These are phyloP conservation scores for Neurospora cerealis DNA, from an alignment of 495 filamentous ascomycete genomes.

Conservation along the genomic window DNA sequence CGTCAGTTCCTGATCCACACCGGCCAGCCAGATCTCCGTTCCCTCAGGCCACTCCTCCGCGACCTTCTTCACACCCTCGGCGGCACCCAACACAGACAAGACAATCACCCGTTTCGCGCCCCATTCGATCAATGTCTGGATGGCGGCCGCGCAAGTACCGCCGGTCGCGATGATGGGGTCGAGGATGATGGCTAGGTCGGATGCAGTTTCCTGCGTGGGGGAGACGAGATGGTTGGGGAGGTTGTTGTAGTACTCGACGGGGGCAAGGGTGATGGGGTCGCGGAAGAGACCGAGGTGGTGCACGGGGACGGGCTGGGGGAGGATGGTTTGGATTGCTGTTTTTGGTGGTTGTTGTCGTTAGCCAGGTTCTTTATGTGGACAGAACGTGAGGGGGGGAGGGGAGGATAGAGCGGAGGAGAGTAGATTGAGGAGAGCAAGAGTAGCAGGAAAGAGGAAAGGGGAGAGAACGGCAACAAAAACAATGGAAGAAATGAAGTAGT, in stretches of 20 bases:
- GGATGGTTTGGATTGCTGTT: constrained; percentile 67
- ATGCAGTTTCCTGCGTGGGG: constrained; percentile 13
- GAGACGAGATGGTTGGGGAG: constrained; percentile 58
- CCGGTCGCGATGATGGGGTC: constrained; percentile 94
- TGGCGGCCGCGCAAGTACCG: constrained; percentile 79
- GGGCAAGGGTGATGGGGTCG: constrained; percentile 70
- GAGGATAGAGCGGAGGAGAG: background rate
- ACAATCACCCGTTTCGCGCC: constrained; percentile 73
- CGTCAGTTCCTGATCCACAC: constrained; percentile 61
- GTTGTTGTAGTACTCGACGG: constrained; percentile 98
- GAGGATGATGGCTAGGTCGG: constrained; percentile 63
- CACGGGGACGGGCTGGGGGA: constrained; percentile 70
- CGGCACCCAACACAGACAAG: constrained; percentile 63
- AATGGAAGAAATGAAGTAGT: too few relatives aligned
- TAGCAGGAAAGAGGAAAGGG: background rate
- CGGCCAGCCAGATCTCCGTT: constrained; percentile 76
- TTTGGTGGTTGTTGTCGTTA: background rate
- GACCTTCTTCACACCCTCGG: constrained; percentile 53
- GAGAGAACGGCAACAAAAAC: background rate
- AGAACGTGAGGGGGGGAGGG: background rate
- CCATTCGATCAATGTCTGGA: constrained; percentile 84
- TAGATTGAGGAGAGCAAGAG: background rate
- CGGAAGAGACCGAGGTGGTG: constrained; percentile 93
- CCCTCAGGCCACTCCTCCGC: constrained; percentile 64
- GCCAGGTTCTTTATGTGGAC: too few relatives aligned